A percentile compares a stretch with the other conserved stretches of the same genome.
phyloP scores from a whole-genome alignment of 2,329 filamentous ascomycete species.

The Apiospora saccharicola region DNA sequence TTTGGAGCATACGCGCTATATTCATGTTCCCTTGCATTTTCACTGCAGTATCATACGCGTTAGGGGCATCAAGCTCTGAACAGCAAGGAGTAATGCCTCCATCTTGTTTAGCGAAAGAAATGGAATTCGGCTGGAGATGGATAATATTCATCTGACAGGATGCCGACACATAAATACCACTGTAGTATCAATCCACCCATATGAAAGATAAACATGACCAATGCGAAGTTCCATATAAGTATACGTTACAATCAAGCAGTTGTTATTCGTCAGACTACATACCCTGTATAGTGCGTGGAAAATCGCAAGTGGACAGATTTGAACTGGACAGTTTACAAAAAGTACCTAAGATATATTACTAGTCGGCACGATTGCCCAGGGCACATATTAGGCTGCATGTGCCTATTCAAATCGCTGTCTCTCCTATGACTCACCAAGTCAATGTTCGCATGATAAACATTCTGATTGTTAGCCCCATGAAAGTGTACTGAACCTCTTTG shows the following conservation, averaged over 20 bases:
- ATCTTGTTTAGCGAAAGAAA: constrained; percentile 1
- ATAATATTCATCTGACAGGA: constrained; percentile 5
- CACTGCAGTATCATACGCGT: background rate
- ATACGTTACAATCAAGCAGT: background rate
- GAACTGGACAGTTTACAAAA: too few relatives aligned
- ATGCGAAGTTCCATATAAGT: background rate
- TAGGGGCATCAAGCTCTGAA: background rate
- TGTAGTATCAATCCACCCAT: background rate
- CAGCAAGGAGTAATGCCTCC: background rate
- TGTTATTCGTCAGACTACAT: too few relatives aligned
- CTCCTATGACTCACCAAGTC: background rate
- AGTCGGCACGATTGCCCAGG: too few relatives aligned
- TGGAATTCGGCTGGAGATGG: background rate
- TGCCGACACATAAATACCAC: background rate
- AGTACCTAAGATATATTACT: too few relatives aligned
- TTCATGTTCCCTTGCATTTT: constrained; percentile 18
- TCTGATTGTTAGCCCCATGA: background rate
- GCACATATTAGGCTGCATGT: too few relatives aligned
- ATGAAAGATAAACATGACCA: background rate
- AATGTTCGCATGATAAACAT: background rate
- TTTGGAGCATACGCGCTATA: constrained; percentile 10
- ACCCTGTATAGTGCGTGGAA: background rate
- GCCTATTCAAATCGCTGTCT: too few relatives aligned
- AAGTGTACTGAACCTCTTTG: background rate
- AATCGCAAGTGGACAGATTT: too few relatives aligned